phyloP scores from a whole-genome alignment of 2,329 filamentous ascomycete genomes.

The Apiospora pterosperma region DNA sequence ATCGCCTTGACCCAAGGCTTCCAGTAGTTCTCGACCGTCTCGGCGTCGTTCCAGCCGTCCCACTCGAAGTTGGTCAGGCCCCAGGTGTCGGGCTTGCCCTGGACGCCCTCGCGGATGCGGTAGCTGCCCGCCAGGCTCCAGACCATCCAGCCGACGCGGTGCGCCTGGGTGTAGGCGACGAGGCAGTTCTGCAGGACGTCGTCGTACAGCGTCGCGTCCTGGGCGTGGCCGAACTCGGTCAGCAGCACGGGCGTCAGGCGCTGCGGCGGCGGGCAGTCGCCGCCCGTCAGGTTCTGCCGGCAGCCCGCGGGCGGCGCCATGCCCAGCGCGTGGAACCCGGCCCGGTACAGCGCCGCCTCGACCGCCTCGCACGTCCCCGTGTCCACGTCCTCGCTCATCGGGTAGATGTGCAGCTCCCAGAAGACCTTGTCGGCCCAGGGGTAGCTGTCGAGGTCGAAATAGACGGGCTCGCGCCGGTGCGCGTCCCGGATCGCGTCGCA shows the following conservation, averaged over 20 bases:
- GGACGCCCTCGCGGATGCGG: constrained; percentile 39
- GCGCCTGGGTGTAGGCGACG: constrained; percentile 38
- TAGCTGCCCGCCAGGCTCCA: constrained; percentile 48
- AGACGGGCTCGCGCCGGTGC: constrained; percentile 36
- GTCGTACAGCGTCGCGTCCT: constrained; percentile 38
- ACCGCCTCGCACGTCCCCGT: constrained; percentile 44
- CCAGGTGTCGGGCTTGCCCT: constrained; percentile 45
- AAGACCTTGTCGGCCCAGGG: constrained; percentile 46
- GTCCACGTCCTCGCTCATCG: constrained; percentile 37
- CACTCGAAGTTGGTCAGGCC: constrained; percentile 44
- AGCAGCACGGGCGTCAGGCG: constrained; percentile 45
- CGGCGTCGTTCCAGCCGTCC: constrained; percentile 42
- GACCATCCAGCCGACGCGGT: constrained; percentile 46
- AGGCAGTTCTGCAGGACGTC: constrained; percentile 44
- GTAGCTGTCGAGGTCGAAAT: constrained; percentile 42
- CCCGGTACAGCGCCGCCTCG: constrained; percentile 45
- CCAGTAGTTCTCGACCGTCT: constrained; percentile 45
- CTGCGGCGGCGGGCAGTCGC: constrained; percentile 29
- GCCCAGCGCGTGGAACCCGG: constrained; percentile 45
- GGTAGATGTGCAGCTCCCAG: constrained; percentile 43
- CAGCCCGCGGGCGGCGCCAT: constrained; percentile 37
- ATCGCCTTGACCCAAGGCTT: constrained; percentile 46
- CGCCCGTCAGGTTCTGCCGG: constrained; percentile 28
- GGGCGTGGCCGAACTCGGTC: constrained; percentile 43
- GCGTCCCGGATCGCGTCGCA: constrained; percentile 40